These are phyloP conservation scores for Teratosphaeria nubilosa DNA, from an alignment of 2,329 filamentous ascomycete genomes.

Conservation along the genomic window DNA sequence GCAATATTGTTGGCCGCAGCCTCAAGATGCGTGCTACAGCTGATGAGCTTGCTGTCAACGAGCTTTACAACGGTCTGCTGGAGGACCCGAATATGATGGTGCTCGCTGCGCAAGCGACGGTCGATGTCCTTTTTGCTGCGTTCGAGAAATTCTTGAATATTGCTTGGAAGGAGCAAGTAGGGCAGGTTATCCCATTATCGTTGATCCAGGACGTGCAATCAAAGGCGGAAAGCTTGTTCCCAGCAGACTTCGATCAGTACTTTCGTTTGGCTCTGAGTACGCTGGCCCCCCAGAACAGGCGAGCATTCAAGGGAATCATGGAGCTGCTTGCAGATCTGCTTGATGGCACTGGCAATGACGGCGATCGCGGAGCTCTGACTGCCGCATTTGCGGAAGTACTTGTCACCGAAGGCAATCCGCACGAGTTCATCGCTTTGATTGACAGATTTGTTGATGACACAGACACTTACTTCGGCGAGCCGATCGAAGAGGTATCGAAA, in stretches of 20 bases:
- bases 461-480: constrained; percentile 74
- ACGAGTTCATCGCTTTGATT: constrained; percentile 77
- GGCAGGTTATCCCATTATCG: constrained; percentile 64
- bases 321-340: constrained; percentile 79
- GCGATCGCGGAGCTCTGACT: constrained; percentile 78
- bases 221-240: constrained; percentile 50
- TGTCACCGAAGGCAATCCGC: constrained; percentile 64
- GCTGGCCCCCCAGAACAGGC: constrained; percentile 50
- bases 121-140: constrained; percentile 79
- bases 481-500: constrained; percentile 18
- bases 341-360: constrained; percentile 82
- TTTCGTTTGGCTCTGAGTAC: constrained; percentile 44
- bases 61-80: constrained; percentile 78
- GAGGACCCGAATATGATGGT: constrained; percentile 75
- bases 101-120: constrained; percentile 60
- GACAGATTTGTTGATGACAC: constrained; percentile 85
- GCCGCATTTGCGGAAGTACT: constrained; percentile 82
- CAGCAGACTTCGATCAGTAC: constrained; percentile 57
- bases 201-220: constrained; percentile 66
- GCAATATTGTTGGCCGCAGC: constrained; percentile 70
- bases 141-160: constrained; percentile 89
- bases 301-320: constrained; percentile 74
- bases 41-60: constrained; percentile 74
- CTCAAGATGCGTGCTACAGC: constrained; percentile 59
- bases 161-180: constrained; percentile 83